Evolutionary conservation across 2,329 filamentous ascomycete genomes (phyloP), one percentile per base, ranked within the genome.

Genomic region (Curvularia hawaiiensis): DNA sequence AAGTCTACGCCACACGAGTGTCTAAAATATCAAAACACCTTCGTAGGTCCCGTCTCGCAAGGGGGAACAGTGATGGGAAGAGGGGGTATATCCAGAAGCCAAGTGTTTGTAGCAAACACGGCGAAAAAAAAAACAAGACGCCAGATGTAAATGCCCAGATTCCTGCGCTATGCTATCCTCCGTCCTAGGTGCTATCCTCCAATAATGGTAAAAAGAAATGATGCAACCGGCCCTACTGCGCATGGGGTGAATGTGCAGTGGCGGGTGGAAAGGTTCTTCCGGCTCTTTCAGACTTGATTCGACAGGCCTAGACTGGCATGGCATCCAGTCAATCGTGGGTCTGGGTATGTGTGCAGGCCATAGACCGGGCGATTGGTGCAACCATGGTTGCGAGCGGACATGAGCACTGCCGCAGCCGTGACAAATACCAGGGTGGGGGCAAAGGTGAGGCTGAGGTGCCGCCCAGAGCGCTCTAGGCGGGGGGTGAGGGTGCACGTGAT

Each of bases 51-150:
- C 26, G 22, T 28, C 33, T 50, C 48, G 59, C 56, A 59, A 51
- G 35, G 44, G 40, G 59, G 60, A 57, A 58, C 55, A 61, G 54
- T 26, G 30, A 38, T 38, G 35, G 35, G 18, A 51, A 54, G 62
- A 59, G 62, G 60, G 62, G 61, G 62, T n/a, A n/a, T 66, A 64
- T 66, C 61, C 28, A 46, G n/a, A 46, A 46, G 22, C 22, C 59
- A 52, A 46, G 40, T 58, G 54, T 22, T 50, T 33, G 47, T 47
- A 52, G 26, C 63, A 58, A 54, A 54, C 55, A 62, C 53, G 45
- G 35, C 24, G 14, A 52, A 48, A 48, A 38, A 6, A 54, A 52
- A 26, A 44, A 35, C 28, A 30, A 46, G 40, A 55, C 26, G 30
- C 52, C 56, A 31, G 44, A 46, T 58, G 47, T 47, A 52, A 56